Conservation (phyloP, 768 basidiomycete genomes). For the Boletus speciosus region DNA sequence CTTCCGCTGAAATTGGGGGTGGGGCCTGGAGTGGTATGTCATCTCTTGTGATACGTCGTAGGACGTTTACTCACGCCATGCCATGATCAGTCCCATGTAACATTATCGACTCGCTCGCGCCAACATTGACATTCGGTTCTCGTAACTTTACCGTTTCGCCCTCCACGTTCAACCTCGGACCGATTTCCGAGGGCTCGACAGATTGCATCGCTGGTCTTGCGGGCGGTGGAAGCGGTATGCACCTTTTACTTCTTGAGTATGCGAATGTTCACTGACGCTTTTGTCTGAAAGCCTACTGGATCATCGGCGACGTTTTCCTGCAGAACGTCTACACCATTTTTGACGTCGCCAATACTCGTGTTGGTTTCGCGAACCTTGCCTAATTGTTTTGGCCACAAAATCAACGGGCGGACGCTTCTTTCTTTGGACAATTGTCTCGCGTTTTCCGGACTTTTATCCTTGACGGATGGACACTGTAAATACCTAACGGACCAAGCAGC, state of each 20-base stretch:
- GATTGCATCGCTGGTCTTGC: constrained; percentile 39
- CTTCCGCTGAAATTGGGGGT: constrained; percentile 21
- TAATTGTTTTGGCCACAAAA: constrained; percentile 3
- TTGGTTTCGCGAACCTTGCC: constrained; percentile 40
- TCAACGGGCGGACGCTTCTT: neutral
- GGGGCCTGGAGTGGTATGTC: constrained; percentile 37
- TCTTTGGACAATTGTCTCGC: constrained; percentile 1
- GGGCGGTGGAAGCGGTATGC: constrained; percentile 25
- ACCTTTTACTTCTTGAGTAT: neutral
- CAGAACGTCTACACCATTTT: constrained; percentile 32
- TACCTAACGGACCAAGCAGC: neutral
- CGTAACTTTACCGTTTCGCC: constrained; percentile 35
- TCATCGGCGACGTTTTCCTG: constrained; percentile 36
- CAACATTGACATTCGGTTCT: constrained; percentile 38
- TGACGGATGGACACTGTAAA: neutral
- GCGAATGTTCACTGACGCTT: neutral
- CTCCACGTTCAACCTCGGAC: constrained; percentile 43
- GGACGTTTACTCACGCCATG: neutral
- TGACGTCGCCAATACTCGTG: constrained; percentile 31
- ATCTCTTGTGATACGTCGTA: neutral
- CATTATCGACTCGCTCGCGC: constrained; percentile 23
- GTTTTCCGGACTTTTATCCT: neutral
- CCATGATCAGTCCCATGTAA: constrained; percentile 32
- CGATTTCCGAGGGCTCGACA: constrained; percentile 24
- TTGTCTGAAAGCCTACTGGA: constrained; percentile 24